These are phyloP conservation scores for Nakaseomyces sp. DNA, from an alignment of 1,139 yeast species.

Conservation along the genomic window DNA sequence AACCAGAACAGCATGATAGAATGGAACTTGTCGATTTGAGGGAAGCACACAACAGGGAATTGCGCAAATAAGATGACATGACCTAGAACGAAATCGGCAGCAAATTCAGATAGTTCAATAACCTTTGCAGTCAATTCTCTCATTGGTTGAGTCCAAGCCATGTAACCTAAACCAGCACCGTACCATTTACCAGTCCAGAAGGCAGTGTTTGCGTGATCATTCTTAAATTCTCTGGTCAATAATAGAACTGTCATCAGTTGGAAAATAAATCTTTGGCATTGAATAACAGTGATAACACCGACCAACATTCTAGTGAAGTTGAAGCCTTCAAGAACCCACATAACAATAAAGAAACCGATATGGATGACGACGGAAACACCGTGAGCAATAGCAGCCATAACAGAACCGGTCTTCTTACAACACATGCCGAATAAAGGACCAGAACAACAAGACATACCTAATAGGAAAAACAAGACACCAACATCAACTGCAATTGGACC, in stretches of 20 bases:
- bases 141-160: conserved; percentile 92
- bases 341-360: conserved; percentile 76
- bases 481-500: conserved; percentile 88
- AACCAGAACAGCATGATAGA: conserved; percentile 98
- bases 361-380: conserved; percentile 86
- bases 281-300: conserved; percentile 77
- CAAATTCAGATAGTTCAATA: conserved; percentile 90
- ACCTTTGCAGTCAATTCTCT: conserved; percentile 94
- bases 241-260: conserved; percentile 72
- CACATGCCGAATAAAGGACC: conserved; percentile 93
- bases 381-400: conserved; percentile 94
- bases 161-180: conserved; percentile 87
- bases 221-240: conserved; percentile 95
- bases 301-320: conserved; percentile 76
- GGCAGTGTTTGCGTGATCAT: conserved; percentile 92
- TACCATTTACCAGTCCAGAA: conserved; percentile 99
- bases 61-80: conserved; percentile 82
- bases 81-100: conserved; percentile 92
- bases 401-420: conserved; percentile 97
- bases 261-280: conserved; percentile 81
- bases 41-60: conserved; percentile 77
- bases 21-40: conserved; percentile 94
- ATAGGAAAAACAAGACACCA: conserved; percentile 68
- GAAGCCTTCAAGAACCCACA: conserved; percentile 98
- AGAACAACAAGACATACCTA: conserved; percentile 87